A percentile compares a stretch with the other conserved stretches of the same genome.
Evolutionary conservation across 2,329 filamentous ascomycete genomes (phyloP).

Genomic region (Ceratocystiopsis minuta): DNA sequence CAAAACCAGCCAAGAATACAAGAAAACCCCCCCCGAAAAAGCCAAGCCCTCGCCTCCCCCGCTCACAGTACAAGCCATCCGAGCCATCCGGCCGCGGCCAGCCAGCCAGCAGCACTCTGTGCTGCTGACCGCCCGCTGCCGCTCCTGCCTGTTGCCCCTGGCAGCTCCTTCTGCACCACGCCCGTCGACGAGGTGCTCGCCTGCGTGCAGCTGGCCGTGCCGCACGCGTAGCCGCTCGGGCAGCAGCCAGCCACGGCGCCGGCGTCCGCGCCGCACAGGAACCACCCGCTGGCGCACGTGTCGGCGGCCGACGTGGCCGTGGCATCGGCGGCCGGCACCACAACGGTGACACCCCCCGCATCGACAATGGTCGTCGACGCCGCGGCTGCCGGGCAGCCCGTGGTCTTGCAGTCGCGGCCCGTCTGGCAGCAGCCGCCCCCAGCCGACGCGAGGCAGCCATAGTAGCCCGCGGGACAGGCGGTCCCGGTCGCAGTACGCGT

Average conservation of each 20-base stretch:
- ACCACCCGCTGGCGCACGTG: constrained; percentile 67
- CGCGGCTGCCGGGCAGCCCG: constrained; percentile 49
- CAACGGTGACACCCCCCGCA: constrained; percentile 50
- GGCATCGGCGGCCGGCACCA: constrained; percentile 35
- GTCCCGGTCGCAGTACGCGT: constrained; percentile 18
- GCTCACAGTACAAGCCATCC: too few relatives aligned
- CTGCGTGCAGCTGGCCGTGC: constrained; percentile 51
- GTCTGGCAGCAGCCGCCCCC: constrained; percentile 77
- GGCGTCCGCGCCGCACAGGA: constrained; percentile 39
- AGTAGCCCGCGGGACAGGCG: constrained; percentile 76
- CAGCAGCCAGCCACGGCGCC: constrained; percentile 67
- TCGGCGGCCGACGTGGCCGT: constrained; percentile 14
- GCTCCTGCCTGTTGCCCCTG: constrained; percentile 10
- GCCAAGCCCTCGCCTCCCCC: too few relatives aligned
- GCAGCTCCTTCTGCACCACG: constrained; percentile 36
- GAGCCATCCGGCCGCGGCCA: too few relatives aligned
- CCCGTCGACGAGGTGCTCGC: constrained; percentile 32
- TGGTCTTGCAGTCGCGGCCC: constrained; percentile 66
- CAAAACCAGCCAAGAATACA: too few relatives aligned
- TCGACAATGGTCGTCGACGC: constrained; percentile 41
- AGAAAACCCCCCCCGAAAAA: too few relatives aligned
- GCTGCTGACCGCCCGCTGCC: background rate
- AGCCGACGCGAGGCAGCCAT: constrained; percentile 70
- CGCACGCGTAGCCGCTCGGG: constrained; percentile 59
- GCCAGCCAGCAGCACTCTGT: background rate